phyloP scores from a whole-genome alignment of 805 yeast species.

The Sugiyamaella boreocaroliniensis region DNA sequence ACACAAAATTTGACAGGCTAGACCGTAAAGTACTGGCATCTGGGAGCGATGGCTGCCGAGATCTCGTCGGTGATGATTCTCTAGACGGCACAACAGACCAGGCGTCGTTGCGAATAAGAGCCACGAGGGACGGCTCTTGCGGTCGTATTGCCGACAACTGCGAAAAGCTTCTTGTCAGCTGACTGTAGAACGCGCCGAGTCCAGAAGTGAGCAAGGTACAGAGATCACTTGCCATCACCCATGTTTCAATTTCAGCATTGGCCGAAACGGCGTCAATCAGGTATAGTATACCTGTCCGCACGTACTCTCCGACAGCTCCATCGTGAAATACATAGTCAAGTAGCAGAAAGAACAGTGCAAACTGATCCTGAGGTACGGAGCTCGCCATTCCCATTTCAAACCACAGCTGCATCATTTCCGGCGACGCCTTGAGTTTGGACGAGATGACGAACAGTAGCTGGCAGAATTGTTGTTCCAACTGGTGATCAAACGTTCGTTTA shows the following conservation, averaged over 20 bases:
- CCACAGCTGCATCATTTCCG: conserved; percentile 8
- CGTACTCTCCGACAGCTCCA: conserved; percentile 23
- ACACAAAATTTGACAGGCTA: conserved; percentile 18
- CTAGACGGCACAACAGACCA: background rate
- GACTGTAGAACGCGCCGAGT: conserved; percentile 25
- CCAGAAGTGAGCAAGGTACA: conserved; percentile 28
- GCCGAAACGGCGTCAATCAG: conserved; percentile 21
- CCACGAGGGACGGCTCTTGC: background rate
- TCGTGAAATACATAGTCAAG: conserved; percentile 24
- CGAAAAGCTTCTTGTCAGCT: conserved; percentile 7
- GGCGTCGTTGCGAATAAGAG: conserved; percentile 1
- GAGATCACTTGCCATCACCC: conserved; percentile 25
- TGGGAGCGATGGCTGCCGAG: background rate
- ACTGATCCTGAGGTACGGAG: conserved; percentile 9
- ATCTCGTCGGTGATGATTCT: background rate
- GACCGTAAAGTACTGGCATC: background rate
- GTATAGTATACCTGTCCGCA: conserved; percentile 25
- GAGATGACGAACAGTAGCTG: conserved; percentile 10
- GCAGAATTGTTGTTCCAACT: conserved; percentile 8
- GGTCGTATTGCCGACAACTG: conserved; percentile 1
- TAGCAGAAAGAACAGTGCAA: conserved; percentile 25
- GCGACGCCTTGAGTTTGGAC: conserved; percentile 7
- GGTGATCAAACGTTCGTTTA: conserved; percentile 4
- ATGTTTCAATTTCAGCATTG: conserved; percentile 18
- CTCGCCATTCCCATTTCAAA: background rate